A percentile compares a stretch with the other conserved stretches of the same genome.
Conservation (phyloP, 176 grass and related monocot genomes). For the Calamus simplicifolius region DNA sequence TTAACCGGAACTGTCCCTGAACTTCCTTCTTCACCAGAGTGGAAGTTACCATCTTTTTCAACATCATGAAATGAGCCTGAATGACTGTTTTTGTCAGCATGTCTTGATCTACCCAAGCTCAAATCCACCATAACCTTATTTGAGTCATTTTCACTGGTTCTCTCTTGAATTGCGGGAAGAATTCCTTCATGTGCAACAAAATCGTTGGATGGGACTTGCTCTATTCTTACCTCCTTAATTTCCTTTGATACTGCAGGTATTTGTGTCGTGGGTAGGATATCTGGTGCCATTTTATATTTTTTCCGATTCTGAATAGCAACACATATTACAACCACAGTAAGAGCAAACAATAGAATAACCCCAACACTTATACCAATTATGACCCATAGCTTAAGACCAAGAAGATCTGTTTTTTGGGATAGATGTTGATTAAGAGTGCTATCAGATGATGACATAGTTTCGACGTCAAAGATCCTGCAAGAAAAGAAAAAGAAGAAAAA, state of each 20-base stretch:
- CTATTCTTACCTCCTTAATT: slow-evolving; percentile 11
- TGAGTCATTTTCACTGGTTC: slow-evolving; percentile 13
- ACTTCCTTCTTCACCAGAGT: background rate
- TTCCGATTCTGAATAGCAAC: background rate
- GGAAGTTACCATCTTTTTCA: slow-evolving; percentile 9
- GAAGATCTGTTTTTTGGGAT: slow-evolving; percentile 5
- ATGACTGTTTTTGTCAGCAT: background rate
- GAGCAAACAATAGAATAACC: slow-evolving; percentile 7
- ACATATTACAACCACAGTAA: slow-evolving; percentile 5
- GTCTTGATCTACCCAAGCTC: background rate
- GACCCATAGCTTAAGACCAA: slow-evolving; percentile 15
- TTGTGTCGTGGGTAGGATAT: background rate
- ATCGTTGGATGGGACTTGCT: background rate
- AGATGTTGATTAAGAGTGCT: slow-evolving; percentile 10
- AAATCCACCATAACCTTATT: background rate
- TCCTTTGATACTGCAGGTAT: slow-evolving; percentile 10
- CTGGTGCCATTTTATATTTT: slow-evolving; percentile 10
- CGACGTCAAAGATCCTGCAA: background rate
- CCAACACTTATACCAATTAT: slow-evolving; percentile 17
- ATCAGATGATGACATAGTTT: slow-evolving; percentile 15
- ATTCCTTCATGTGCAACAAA: slow-evolving; percentile 2
- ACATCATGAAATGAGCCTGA: slow-evolving; percentile 7
- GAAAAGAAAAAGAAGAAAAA: background rate
- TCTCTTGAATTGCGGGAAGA: slow-evolving; percentile 9
- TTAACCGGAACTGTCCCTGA: background rate